Base-by-base conservation (phyloP, 2,329 filamentous ascomycete species). In the Trichoderma endophyticum region DNA sequence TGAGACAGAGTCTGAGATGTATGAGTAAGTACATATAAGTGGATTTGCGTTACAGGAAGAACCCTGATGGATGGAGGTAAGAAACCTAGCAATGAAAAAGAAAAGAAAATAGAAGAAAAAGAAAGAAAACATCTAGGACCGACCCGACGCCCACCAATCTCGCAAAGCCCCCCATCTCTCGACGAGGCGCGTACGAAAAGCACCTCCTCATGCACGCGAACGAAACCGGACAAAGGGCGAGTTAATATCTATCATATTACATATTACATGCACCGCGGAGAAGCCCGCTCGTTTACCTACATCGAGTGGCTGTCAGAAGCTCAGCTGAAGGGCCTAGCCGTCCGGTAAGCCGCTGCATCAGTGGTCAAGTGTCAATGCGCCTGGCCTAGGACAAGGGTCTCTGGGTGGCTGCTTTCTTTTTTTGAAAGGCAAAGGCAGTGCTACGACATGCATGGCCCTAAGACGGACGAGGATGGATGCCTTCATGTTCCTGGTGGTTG, bases 131-230 rank as follows among this genome's bases (percentile, higher is more conserved):
- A 6, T 4, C 6, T 24, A 9, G 26, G 30, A 14, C 12, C 2
- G 34, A 26, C 36, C 21, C 34, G 21, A 32, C 39, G 9, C 67
- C 56, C 39, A 15, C 56, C 30, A 51, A 62, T 70, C 30, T 61
- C 39, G n/a, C 26, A 3, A 43, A 68, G 36, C 36, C 36, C 32
- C 59, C 26, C 65, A 59, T 68, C 26, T 21, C 56, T 69, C 65
- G 65, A 69, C 65, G 14, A n/a, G 56, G 54, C 65, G 65, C 65
- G 64, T 69, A 51, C 54, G 18, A n/a, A 43, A 51, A 24, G 48
- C 48, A 54, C 48, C 48, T 34, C 30, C 15, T 59, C 65, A 69
- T 69, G 65, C 56, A 43, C 4, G 56, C 21, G 26, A 34, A 60
- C 36, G 65, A 61, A 69, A 48, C 15, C 30, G n/a, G 65, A 3